phyloP scores from a whole-genome alignment of 371 early-diverging fungal genomes.

The Scutellospora calospora region DNA sequence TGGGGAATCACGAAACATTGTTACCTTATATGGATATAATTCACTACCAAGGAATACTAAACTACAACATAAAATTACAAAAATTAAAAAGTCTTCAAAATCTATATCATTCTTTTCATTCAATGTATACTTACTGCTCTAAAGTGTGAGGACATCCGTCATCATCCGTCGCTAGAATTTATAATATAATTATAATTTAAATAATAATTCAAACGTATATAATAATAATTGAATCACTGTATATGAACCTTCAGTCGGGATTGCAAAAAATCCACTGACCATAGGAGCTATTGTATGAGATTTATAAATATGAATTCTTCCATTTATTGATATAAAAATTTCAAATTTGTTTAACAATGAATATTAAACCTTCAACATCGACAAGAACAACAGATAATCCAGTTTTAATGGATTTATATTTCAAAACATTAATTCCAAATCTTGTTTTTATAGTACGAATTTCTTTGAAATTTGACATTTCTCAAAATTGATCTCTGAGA shows the following conservation, averaged over 20 bases:
- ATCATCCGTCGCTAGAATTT: slow-evolving; percentile 66
- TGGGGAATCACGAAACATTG: neutral
- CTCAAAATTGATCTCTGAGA: no score
- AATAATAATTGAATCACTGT: neutral
- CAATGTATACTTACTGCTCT: slow-evolving; percentile 64
- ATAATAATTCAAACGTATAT: neutral
- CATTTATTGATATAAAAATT: neutral
- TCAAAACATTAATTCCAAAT: slow-evolving; percentile 52
- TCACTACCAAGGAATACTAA: slow-evolving; percentile 73
- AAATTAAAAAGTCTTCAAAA: neutral
- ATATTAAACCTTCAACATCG: slow-evolving; percentile 64
- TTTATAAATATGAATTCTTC: neutral
- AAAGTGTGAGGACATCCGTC: slow-evolving; percentile 76
- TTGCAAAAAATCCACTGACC: slow-evolving; percentile 69
- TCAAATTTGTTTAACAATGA: neutral
- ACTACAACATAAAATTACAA: slow-evolving; percentile 48
- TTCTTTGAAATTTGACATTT: slow-evolving; percentile 19
- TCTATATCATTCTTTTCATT: neutral
- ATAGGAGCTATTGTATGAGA: slow-evolving; percentile 61
- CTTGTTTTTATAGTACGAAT: slow-evolving; percentile 32
- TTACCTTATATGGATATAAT: slow-evolving; percentile 72
- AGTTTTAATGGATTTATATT: slow-evolving; percentile 63
- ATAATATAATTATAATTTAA: neutral
- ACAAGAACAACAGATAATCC: slow-evolving; percentile 69
- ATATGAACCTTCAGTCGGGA: slow-evolving; percentile 71